Conservation (phyloP, 2,329 filamentous ascomycete species). For the Cladosporium austrohemisphaericum region DNA sequence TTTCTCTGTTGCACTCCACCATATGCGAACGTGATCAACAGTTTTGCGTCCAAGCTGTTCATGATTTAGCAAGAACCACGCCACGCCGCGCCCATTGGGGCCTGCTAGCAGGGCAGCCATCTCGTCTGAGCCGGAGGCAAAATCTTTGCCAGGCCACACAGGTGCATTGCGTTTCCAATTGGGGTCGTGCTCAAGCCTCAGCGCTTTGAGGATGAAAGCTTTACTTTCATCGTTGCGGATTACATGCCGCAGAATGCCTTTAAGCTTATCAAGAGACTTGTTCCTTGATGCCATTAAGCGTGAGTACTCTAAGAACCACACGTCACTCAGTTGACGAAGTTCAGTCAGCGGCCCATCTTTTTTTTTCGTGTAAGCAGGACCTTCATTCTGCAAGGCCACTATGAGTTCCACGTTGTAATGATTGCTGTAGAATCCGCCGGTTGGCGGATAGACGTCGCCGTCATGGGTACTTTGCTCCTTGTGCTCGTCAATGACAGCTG, state of each 20-base stretch:
- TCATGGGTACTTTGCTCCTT: background rate
- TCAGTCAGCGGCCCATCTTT: no score
- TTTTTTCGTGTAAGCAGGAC: no score
- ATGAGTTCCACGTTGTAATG: constrained; percentile 4
- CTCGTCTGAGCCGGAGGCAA: constrained; percentile 4
- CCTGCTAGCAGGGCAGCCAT: constrained; percentile 16
- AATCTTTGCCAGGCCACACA: background rate
- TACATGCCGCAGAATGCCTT: background rate
- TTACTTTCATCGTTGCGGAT: constrained; percentile 2
- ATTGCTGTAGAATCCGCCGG: background rate
- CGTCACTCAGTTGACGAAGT: background rate
- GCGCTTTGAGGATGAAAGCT: no score
- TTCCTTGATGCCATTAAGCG: background rate
- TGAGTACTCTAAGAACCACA: background rate
- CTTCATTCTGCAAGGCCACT: background rate
- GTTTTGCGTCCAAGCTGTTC: background rate
- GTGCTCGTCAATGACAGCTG: background rate
- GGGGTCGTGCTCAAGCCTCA: no score
- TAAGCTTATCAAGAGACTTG: background rate
- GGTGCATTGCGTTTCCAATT: background rate
- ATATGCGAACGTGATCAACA: no score
- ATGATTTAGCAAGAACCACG: background rate
- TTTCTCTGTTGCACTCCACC: no score
- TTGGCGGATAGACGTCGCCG: background rate
- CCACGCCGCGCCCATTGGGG: constrained; percentile 15